These are phyloP conservation scores for Fusarium tjaetaba DNA, from an alignment of 2,329 filamentous ascomycete genomes.

Conservation along the genomic window DNA sequence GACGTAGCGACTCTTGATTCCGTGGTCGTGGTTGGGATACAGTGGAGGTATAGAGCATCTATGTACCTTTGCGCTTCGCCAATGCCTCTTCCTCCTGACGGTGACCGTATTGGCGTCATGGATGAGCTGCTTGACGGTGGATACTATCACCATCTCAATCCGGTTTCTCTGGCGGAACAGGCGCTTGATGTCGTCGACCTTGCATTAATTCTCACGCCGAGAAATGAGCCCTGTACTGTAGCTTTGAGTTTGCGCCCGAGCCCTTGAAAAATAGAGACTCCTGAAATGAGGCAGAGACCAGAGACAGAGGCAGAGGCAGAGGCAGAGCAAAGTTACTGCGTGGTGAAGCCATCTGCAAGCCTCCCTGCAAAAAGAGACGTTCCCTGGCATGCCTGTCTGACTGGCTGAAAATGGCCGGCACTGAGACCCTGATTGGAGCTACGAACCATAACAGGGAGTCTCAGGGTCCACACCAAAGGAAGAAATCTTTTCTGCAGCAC, in stretches of 20 bases:
- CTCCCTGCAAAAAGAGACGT: not conserved
- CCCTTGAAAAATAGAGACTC: not conserved
- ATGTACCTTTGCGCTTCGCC: too few species aligned
- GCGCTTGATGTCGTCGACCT: conserved; percentile 31
- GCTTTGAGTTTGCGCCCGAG: conserved; percentile 1
- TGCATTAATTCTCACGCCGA: conserved; percentile 25
- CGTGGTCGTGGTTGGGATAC: conserved; percentile 4
- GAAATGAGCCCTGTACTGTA: not conserved
- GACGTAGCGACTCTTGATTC: conserved; percentile 23
- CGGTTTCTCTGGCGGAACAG: conserved; percentile 21
- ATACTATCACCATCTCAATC: conserved; percentile 16
- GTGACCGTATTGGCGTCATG: conserved; percentile 38
- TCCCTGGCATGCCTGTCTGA: conserved; percentile 7
- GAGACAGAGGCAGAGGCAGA: not conserved
- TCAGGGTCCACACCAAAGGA: conserved; percentile 42
- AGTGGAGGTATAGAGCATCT: conserved; percentile 8
- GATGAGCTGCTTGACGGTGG: conserved; percentile 27
- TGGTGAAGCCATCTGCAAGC: conserved; percentile 11
- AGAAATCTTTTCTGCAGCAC: conserved; percentile 5
- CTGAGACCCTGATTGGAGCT: conserved; percentile 33
- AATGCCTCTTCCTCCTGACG: conserved; percentile 29
- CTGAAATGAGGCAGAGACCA: not conserved
- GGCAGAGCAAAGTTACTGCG: not conserved
- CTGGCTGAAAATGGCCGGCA: conserved; percentile 28
- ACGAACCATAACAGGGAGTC: conserved; percentile 28